These are phyloP conservation scores for Candida khao-thaluensis DNA, from an alignment of 805 yeast species.

Conservation along the genomic window DNA sequence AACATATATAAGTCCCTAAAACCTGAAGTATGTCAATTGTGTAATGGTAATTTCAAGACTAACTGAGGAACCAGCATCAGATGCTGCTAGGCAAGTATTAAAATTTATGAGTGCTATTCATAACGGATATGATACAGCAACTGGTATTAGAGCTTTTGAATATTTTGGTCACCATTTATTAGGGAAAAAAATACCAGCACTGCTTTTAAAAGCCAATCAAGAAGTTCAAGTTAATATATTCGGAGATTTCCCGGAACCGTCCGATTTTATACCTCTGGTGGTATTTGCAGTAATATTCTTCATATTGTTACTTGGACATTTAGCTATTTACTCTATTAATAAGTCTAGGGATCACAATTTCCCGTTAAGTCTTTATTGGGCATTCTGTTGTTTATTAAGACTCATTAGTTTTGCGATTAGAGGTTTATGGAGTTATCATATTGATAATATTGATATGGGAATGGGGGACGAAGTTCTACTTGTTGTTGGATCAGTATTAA, in stretches of 20 bases:
- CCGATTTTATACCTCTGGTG: conserved; percentile 59
- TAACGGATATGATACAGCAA: conserved; percentile 28
- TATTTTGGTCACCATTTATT: conserved; percentile 29
- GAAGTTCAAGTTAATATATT: conserved; percentile 49
- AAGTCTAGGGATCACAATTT: conserved; percentile 57
- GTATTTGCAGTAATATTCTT: conserved; percentile 54
- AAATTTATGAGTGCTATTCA: conserved; percentile 21
- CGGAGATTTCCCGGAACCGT: conserved; percentile 58
- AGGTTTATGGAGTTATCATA: conserved; percentile 53
- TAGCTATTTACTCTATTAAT: conserved; percentile 48
- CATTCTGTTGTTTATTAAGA: conserved; percentile 49
- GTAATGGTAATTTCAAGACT: not conserved
- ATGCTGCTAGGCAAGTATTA: conserved; percentile 14
- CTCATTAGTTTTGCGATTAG: conserved; percentile 59
- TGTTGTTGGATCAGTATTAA: conserved; percentile 53
- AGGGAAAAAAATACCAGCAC: conserved; percentile 39
- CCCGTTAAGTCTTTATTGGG: conserved; percentile 43
- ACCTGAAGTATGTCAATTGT: too few species aligned
- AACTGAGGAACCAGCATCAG: not conserved
- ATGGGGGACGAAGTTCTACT: conserved; percentile 55
- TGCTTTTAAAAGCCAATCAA: conserved; percentile 34
- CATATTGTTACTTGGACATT: conserved; percentile 47
- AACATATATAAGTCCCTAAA: too few species aligned
- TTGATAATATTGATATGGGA: conserved; percentile 46
- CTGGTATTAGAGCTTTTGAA: conserved; percentile 22